Conservation (phyloP, 2,329 filamentous ascomycete genomes). For the Epichloe sylvatica region DNA sequence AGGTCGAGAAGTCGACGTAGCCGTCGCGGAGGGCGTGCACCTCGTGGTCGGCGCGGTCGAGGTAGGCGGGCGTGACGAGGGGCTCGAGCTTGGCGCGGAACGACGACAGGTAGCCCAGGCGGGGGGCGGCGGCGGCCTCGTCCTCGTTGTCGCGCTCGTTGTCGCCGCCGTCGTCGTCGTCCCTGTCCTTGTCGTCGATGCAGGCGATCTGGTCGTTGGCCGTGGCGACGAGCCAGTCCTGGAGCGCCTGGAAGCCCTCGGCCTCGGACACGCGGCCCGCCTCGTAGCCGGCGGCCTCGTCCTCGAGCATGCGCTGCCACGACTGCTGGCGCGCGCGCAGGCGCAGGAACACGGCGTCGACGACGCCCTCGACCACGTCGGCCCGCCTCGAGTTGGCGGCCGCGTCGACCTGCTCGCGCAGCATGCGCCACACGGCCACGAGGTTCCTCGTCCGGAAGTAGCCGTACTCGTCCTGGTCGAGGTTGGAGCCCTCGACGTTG, state of each 20-base stretch:
- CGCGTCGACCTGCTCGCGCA: constrained; percentile 79
- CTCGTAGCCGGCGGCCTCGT: constrained; percentile 67
- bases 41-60: constrained; percentile 59
- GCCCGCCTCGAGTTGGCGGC: constrained; percentile 72
- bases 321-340: constrained; percentile 69
- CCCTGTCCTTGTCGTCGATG: constrained; percentile 78
- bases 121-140: constrained; percentile 23
- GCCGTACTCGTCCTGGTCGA: constrained; percentile 78
- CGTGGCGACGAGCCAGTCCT: constrained; percentile 93
- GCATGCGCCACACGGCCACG: constrained; percentile 93
- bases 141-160: constrained; percentile 58
- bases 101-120: constrained; percentile 68
- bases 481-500: constrained; percentile 55
- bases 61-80: constrained; percentile 66
- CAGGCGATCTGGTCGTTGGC: constrained; percentile 98
- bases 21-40: constrained; percentile 67
- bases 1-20: constrained; percentile 88
- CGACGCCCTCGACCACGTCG: constrained; percentile 87
- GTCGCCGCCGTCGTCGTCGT: constrained; percentile 74
- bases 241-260: constrained; percentile 61
- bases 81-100: constrained; percentile 76
- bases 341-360: constrained; percentile 88
- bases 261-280: constrained; percentile 37
- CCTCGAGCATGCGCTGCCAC: constrained; percentile 80
- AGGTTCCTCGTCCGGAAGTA: constrained; percentile 86